A percentile compares a stretch with the other conserved stretches of the same genome.
phyloP scores from a whole-genome alignment of 106 monocot genomes.

The Narthecium ossifragum region DNA sequence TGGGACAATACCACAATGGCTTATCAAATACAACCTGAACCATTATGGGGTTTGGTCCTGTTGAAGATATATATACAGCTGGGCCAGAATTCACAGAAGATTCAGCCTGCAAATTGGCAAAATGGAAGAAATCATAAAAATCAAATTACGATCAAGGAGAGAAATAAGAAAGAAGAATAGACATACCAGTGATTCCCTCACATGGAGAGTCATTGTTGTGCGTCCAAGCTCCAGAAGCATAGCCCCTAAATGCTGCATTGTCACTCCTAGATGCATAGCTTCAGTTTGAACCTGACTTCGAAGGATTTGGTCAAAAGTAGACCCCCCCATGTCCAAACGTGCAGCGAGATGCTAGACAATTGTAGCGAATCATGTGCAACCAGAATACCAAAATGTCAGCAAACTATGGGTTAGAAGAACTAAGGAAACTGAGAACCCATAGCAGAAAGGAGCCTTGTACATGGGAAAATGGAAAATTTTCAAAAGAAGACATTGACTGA shows the following conservation, averaged over 20 bases:
- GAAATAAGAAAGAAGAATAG: neutral
- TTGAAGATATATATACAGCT: conserved; percentile 69
- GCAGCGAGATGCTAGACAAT: conserved; percentile 45
- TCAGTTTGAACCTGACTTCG: conserved; percentile 65
- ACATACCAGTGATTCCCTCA: conserved; percentile 80
- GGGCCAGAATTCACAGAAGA: conserved; percentile 84
- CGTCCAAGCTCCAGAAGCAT: conserved; percentile 94
- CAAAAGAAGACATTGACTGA: too few relatives aligned
- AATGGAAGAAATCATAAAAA: neutral
- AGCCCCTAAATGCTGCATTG: conserved; percentile 92
- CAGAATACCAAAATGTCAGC: too few relatives aligned
- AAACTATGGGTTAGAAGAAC: too few relatives aligned
- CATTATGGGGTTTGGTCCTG: conserved; percentile 92
- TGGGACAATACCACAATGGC: neutral
- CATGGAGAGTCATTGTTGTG: conserved; percentile 65
- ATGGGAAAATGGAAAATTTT: too few relatives aligned
- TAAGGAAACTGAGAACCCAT: too few relatives aligned
- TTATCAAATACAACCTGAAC: conserved; percentile 53
- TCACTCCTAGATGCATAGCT: conserved; percentile 56
- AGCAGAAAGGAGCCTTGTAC: too few relatives aligned
- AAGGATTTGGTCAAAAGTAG: conserved; percentile 40
- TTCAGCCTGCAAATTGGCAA: conserved; percentile 49
- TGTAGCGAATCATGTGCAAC: neutral
- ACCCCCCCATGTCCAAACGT: conserved; percentile 41
- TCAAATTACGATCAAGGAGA: neutral